These are phyloP conservation scores for Pelargonium cotyledonis DNA, from an alignment of 441 rosid species.

Conservation along the genomic window DNA sequence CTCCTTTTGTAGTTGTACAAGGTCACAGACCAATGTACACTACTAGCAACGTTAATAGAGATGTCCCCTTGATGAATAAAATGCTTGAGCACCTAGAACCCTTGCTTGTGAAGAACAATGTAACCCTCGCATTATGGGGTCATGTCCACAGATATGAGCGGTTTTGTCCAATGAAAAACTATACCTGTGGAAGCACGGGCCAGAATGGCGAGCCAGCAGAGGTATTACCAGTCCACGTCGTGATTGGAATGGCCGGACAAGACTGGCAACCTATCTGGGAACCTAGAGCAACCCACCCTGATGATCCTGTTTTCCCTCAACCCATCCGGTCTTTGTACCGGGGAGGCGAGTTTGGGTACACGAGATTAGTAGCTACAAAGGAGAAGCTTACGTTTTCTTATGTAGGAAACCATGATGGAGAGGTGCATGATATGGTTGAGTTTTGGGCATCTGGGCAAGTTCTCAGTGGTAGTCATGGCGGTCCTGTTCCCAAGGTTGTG, in stretches of 20 bases:
- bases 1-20: conserved; percentile 71
- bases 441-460: conserved; percentile 65
- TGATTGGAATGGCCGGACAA: conserved; percentile 94
- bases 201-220: conserved; percentile 36
- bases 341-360: conserved; percentile 83
- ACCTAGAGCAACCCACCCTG: conserved; percentile 65
- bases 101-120: conserved; percentile 58
- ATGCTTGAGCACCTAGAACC: conserved; percentile 83
- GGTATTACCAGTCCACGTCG: conserved; percentile 68
- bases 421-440: conserved; percentile 58
- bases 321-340: conserved; percentile 70
- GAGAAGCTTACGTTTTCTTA: conserved; percentile 64
- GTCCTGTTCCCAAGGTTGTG: neutral
- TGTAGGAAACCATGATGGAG: conserved; percentile 80
- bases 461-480: conserved; percentile 31
- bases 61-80: conserved; percentile 44
- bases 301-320: conserved; percentile 65
- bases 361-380: conserved; percentile 67
- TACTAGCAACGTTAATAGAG: conserved; percentile 52
- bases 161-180: conserved; percentile 79
- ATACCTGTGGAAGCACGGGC: conserved; percentile 47
- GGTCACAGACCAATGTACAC: conserved; percentile 98
- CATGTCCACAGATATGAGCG: conserved; percentile 88
- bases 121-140: conserved; percentile 87
- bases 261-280: conserved; percentile 82